Conservation (phyloP, 176 grass and related monocot genomes). For the Microstegium vimineum region DNA sequence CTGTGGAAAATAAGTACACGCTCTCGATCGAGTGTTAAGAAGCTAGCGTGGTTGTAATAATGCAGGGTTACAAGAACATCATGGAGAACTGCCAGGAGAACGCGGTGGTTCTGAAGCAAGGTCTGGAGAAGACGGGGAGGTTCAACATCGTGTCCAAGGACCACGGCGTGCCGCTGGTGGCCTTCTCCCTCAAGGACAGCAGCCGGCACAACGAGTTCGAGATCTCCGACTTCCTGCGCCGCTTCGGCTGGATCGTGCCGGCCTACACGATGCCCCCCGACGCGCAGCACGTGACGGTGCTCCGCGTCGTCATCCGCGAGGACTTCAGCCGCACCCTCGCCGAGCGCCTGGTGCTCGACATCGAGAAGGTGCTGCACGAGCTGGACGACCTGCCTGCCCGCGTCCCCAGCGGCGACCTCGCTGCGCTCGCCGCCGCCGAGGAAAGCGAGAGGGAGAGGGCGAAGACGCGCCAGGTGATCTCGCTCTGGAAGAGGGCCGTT, state of each 20-base stretch:
- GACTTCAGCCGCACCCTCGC: constrained; percentile 93
- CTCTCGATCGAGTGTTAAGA: background rate
- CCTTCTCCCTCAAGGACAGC: constrained; percentile 93
- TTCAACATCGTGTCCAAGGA: constrained; percentile 97
- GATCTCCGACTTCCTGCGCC: constrained; percentile 78
- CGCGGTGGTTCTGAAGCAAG: constrained; percentile 71
- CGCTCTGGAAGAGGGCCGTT: constrained; percentile 58
- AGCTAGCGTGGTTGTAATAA: background rate
- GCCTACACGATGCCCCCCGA: constrained; percentile 89
- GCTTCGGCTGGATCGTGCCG: constrained; percentile 93
- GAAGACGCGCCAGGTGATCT: constrained; percentile 42
- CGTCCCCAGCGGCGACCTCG: background rate
- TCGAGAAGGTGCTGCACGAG: constrained; percentile 76
- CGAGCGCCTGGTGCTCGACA: constrained; percentile 71
- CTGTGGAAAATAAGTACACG: too few species aligned
- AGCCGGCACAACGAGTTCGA: constrained; percentile 75
- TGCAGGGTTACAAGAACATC: constrained; percentile 86
- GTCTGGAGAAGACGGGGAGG: constrained; percentile 51
- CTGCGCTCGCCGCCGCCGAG: background rate
- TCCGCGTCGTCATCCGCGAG: constrained; percentile 75
- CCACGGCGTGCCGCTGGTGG: constrained; percentile 79
- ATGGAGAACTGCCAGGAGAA: constrained; percentile 92
- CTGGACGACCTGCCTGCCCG: constrained; percentile 47
- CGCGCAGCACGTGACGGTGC: constrained; percentile 71
- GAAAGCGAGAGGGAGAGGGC: constrained; percentile 9